Evolutionary conservation across 1,139 yeast genomes (phyloP).

Genomic region (Pneumocystis sp.): DNA sequence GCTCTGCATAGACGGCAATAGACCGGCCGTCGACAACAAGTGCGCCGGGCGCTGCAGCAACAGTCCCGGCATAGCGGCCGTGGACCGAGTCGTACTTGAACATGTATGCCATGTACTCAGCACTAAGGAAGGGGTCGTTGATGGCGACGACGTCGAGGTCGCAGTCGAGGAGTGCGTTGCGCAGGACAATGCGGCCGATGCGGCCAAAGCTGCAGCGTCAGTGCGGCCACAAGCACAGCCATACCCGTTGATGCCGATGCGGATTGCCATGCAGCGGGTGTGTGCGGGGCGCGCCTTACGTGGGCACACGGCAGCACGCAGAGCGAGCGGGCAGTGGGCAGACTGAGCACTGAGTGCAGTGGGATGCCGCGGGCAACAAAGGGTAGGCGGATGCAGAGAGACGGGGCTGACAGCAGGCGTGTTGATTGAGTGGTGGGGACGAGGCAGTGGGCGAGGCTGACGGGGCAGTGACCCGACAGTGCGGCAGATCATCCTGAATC

Average conservation of each 20-base stretch:
- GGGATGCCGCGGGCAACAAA: neutral
- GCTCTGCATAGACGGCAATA: constrained; percentile 58
- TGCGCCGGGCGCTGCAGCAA: constrained; percentile 30
- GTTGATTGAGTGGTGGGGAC: neutral
- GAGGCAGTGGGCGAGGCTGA: too few relatives aligned
- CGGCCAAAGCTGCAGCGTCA: constrained; percentile 42
- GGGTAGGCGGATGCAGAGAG: neutral
- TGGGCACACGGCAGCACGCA: too few relatives aligned
- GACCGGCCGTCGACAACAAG: constrained; percentile 47
- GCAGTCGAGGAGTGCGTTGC: constrained; percentile 51
- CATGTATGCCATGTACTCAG: constrained; percentile 77
- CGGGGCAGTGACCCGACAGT: constrained; percentile 9
- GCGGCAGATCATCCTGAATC: constrained; percentile 8
- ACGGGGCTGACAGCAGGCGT: neutral
- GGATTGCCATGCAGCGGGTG: neutral
- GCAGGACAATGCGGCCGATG: constrained; percentile 54
- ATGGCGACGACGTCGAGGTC: constrained; percentile 64
- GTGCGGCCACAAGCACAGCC: neutral
- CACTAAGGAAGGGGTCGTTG: constrained; percentile 71
- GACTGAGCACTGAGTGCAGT: too few relatives aligned
- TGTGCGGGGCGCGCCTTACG: too few relatives aligned
- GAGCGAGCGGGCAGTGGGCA: too few relatives aligned
- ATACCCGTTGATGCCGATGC: neutral
- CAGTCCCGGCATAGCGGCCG: constrained; percentile 55
- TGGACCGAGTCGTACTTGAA: constrained; percentile 81